phyloP scores from a whole-genome alignment of 805 yeast species.

The Ogataea allantospora region DNA sequence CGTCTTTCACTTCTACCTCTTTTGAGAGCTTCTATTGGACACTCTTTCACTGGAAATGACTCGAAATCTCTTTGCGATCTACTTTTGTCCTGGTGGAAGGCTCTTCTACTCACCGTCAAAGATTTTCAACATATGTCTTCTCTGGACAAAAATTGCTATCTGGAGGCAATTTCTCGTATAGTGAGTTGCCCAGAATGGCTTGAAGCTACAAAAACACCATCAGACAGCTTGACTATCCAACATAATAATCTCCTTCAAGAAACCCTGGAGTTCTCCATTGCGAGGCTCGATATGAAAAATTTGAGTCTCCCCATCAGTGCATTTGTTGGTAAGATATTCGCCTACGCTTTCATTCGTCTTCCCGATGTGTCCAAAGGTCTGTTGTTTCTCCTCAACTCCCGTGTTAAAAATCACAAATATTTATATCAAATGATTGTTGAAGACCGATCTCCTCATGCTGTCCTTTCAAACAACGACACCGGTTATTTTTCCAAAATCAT shows the following conservation, averaged over 20 bases:
- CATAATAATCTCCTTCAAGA: constrained; percentile 41
- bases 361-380: constrained; percentile 57
- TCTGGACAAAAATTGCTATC: constrained; percentile 49
- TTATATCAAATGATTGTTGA: constrained; percentile 23
- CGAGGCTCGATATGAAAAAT: constrained; percentile 46
- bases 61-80: constrained; percentile 12
- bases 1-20: constrained; percentile 47
- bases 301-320: constrained; percentile 59
- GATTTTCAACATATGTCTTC: constrained; percentile 38
- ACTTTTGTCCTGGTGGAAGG: constrained; percentile 55
- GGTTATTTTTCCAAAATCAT: constrained; percentile 4
- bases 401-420: constrained; percentile 42
- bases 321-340: constrained; percentile 69
- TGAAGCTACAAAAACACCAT: constrained; percentile 9
- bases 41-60: constrained; percentile 5
- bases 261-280: constrained; percentile 53
- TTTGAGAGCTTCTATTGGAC: constrained; percentile 31
- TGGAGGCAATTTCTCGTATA: constrained; percentile 54
- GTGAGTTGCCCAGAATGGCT: constrained; percentile 48
- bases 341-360: constrained; percentile 55
- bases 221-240: constrained; percentile 23
- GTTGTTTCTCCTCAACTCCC: constrained; percentile 54
- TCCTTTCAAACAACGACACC: constrained; percentile 5
- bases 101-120: constrained; percentile 36
- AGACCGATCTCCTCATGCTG: constrained; percentile 15